Evolutionary conservation across 2,329 filamentous ascomycete genomes (phyloP).

Genomic region (Cordyceps javanica): DNA sequence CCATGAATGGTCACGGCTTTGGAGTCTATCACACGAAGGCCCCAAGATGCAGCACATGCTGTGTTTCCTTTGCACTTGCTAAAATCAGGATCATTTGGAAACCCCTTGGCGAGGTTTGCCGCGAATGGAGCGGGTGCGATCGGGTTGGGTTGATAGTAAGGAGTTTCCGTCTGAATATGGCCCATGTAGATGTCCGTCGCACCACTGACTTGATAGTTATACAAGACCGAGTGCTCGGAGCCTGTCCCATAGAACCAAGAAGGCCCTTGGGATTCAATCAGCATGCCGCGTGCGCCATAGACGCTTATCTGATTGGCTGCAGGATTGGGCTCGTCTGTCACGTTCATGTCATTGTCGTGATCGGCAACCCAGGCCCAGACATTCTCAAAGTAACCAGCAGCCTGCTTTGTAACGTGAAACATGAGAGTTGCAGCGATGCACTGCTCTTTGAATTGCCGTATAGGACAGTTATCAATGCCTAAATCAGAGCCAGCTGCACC

Average conservation of each 20-base stretch:
- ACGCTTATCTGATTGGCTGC: constrained; percentile 23
- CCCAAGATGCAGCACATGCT: constrained; percentile 32
- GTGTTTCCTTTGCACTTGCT: constrained; percentile 25
- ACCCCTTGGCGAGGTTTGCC: constrained; percentile 8
- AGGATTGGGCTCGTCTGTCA: not conserved
- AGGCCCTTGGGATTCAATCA: constrained; percentile 25
- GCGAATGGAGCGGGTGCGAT: constrained; percentile 38
- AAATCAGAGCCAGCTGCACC: constrained; percentile 19
- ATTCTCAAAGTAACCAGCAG: constrained; percentile 45
- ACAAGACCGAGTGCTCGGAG: constrained; percentile 44
- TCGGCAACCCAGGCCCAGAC: constrained; percentile 64
- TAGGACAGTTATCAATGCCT: constrained; percentile 18
- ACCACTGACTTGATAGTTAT: constrained; percentile 44
- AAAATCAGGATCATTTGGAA: constrained; percentile 15
- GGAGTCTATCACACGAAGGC: constrained; percentile 44
- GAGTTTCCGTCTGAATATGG: constrained; percentile 49
- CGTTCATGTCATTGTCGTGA: constrained; percentile 43
- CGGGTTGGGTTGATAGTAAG: constrained; percentile 51
- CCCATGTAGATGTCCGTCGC: constrained; percentile 45
- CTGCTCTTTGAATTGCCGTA: constrained; percentile 29
- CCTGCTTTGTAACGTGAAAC: constrained; percentile 37
- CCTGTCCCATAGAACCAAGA: constrained; percentile 44
- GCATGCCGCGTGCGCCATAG: constrained; percentile 30
- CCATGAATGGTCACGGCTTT: constrained; percentile 43
- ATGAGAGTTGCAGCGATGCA: constrained; percentile 56